Conservation (phyloP, 441 rosid genomes). For the Aleurites moluccanus region DNA sequence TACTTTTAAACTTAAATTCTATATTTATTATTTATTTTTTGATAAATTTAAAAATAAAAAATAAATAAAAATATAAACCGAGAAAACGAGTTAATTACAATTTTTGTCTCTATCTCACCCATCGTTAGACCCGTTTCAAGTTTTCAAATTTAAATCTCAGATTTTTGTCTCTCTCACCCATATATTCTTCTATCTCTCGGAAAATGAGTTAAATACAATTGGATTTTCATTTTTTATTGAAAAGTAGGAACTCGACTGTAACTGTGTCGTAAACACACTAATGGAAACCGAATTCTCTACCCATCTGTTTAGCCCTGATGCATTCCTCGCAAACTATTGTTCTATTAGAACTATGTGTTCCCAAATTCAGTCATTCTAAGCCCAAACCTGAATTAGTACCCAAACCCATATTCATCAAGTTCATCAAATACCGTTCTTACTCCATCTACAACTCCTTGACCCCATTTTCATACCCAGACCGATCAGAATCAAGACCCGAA, state of each 20-base stretch:
- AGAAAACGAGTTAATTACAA: too few species aligned
- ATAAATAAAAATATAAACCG: too few species aligned
- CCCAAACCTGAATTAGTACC: constrained; percentile 16
- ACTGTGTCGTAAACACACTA: constrained; percentile 49
- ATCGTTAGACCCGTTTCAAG: too few species aligned
- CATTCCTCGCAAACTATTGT: constrained; percentile 42
- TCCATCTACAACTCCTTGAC: constrained; percentile 30
- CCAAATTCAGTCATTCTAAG: background rate
- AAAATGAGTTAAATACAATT: too few species aligned
- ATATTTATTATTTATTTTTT: too few species aligned
- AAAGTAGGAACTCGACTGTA: constrained; percentile 39
- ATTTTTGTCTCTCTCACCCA: too few species aligned
- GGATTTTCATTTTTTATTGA: too few species aligned
- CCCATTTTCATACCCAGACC: constrained; percentile 30
- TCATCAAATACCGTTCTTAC: constrained; percentile 38
- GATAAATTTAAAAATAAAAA: too few species aligned
- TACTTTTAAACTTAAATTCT: too few species aligned
- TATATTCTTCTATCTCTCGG: too few species aligned
- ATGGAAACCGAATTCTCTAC: constrained; percentile 39
- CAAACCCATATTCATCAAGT: constrained; percentile 38
- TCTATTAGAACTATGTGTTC: background rate
- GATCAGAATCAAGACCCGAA: constrained; percentile 19
- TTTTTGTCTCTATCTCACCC: too few species aligned
- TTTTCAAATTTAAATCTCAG: too few species aligned
- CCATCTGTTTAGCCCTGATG: constrained; percentile 26